These are phyloP conservation scores for Capsicum chinense DNA, from an alignment of 257 asterid genomes.

Conservation along the genomic window DNA sequence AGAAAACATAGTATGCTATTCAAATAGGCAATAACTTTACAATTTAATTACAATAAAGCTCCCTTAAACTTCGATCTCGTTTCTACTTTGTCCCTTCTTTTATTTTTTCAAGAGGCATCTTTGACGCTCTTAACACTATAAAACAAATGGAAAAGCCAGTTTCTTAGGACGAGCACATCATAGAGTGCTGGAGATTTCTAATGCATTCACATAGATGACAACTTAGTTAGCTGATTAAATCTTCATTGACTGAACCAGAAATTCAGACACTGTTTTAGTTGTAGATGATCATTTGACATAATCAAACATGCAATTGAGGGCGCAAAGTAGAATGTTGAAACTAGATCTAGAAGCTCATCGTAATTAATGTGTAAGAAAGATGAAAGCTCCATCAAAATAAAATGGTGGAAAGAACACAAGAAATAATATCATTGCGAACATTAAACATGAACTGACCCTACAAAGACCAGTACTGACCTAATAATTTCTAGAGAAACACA, in stretches of 20 bases:
- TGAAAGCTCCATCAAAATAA: not conserved
- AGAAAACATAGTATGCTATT: constrained; percentile 15
- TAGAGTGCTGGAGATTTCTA: constrained; percentile 19
- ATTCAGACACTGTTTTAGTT: not conserved
- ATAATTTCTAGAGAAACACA: constrained; percentile 14
- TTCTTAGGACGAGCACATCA: not conserved
- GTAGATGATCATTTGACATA: not conserved
- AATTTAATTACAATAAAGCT: not conserved
- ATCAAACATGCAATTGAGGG: not conserved
- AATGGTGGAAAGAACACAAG: constrained; percentile 21
- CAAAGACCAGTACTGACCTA: constrained; percentile 1
- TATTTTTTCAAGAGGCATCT: not conserved
- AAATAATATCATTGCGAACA: constrained; percentile 16
- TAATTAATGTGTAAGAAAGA: constrained; percentile 18
- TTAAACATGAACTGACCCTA: not conserved
- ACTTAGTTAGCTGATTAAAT: constrained; percentile 25
- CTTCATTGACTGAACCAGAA: constrained; percentile 23
- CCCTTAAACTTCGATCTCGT: not conserved
- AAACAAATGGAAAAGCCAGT: constrained; percentile 17
- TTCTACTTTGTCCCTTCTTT: not conserved
- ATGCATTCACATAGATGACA: constrained; percentile 27
- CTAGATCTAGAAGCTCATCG: constrained; percentile 7
- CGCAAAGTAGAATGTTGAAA: not conserved
- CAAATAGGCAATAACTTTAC: constrained; percentile 19
- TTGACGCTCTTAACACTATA: not conserved